Base-by-base conservation (phyloP, 768 basidiomycete genomes). In the Suillus subalutaceus region DNA sequence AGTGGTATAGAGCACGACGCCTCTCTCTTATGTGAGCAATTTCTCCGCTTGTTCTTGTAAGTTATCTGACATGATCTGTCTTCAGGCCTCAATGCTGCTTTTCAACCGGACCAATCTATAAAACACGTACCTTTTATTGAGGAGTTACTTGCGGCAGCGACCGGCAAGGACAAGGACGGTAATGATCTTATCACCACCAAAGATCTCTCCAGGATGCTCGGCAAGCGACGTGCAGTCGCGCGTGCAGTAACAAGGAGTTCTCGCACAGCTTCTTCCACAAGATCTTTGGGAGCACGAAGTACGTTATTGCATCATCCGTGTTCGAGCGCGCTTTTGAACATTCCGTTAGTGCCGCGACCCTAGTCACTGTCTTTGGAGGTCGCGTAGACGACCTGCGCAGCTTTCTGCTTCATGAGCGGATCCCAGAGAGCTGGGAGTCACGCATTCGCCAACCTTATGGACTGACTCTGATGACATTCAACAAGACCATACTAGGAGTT, bases 381-480 rank as follows among this genome's bases (percentile, higher is more conserved):
- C 80, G 82, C 35, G 72, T 89, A 7, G 73, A 79, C 1, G 88
- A 89, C 66, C 72, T 93, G 23, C 78, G 83, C 61, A 66, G 81
- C 1, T 68, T 91, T 37, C 76, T 94, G 37, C 71, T 81, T 6
- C 88, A 94, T 35, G 92, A 94, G 68, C 85, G 90, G 4, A 71
- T 94, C 26, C 88, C 89, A 0, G 80, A 89, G 0, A 86, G 87
- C 9, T 94, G 91, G 90, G 90, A 92, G 71, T 82, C 92, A 0
- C 79, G 82, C 26, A 74, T 86, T 26, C 80, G 83, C 57, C 77
- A 82, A 57, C 84, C 77, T 1, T 76, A 80, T 60, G 91, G 92
- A 0, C 75, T 92, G 41, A 91, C 92, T 1, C 72, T 93, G 6
- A 56, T 76, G 6, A 73, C 74, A 6, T 89, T 92, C 80, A 90